Conservation (phyloP, 768 basidiomycete genomes). For the Crepidotus variabilis region DNA sequence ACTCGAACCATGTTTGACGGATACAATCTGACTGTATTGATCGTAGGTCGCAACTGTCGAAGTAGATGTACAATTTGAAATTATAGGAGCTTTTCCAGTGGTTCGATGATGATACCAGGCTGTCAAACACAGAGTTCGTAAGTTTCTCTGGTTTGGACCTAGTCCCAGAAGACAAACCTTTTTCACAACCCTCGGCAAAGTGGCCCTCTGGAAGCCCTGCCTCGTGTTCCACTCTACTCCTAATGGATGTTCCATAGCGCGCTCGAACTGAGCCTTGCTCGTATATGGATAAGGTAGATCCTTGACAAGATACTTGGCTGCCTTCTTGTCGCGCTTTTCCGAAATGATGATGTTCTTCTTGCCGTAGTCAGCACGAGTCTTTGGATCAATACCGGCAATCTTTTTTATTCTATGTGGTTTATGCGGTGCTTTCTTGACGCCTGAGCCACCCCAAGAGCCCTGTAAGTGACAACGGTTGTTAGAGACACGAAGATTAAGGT, state of each 20-base stretch:
- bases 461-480: constrained; percentile 24
- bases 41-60: not conserved
- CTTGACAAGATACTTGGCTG: constrained; percentile 81
- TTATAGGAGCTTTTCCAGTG: constrained; percentile 48
- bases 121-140: constrained; percentile 20
- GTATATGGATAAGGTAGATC: constrained; percentile 96
- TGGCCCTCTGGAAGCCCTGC: constrained; percentile 77
- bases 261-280: constrained; percentile 88
- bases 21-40: not conserved
- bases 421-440: constrained; percentile 54
- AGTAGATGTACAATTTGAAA: not conserved
- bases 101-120: constrained; percentile 72
- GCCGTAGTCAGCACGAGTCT: constrained; percentile 75
- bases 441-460: constrained; percentile 92
- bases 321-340: constrained; percentile 94
- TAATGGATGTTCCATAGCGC: constrained; percentile 73
- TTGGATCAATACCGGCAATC: constrained; percentile 76
- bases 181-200: constrained; percentile 81
- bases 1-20: too few species aligned
- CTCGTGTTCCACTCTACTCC: constrained; percentile 95
- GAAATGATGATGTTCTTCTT: constrained; percentile 93
- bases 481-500: not conserved
- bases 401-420: constrained; percentile 77
- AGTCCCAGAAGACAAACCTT: constrained; percentile 52
- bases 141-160: constrained; percentile 2